Percentiles rank a stretch among this genome's conserved stretches.
phyloP scores from a whole-genome alignment of 371 early-diverging fungal genomes.

The Conidiobolus incongruus region DNA sequence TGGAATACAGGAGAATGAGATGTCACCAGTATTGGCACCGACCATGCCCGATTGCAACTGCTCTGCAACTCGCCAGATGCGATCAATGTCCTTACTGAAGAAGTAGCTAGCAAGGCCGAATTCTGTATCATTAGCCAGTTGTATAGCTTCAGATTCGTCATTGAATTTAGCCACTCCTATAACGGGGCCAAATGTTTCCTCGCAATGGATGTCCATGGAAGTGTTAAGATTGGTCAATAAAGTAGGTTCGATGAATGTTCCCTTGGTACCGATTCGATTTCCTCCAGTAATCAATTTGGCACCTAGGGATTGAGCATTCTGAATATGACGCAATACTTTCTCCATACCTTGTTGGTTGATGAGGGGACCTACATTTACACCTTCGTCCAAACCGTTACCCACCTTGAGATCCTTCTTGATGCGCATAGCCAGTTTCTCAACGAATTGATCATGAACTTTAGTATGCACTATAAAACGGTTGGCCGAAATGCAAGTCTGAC shows the following conservation, averaged over 20 bases:
- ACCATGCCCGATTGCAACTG: constrained; percentile 73
- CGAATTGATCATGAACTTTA: constrained; percentile 44
- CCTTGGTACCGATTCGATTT: constrained; percentile 11
- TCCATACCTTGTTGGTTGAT: constrained; percentile 39
- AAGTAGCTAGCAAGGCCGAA: constrained; percentile 73
- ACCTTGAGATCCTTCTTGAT: constrained; percentile 29
- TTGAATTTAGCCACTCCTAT: constrained; percentile 37
- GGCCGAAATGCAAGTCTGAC: constrained; percentile 69
- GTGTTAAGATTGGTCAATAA: constrained; percentile 31
- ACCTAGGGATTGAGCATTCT: constrained; percentile 43
- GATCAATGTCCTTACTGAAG: constrained; percentile 43
- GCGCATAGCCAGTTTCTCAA: constrained; percentile 17
- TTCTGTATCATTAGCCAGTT: constrained; percentile 40
- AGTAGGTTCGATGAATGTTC: constrained; percentile 49
- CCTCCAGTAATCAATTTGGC: constrained; percentile 35
- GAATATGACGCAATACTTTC: constrained; percentile 42
- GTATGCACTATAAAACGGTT: constrained; percentile 75
- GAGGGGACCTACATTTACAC: constrained; percentile 53
- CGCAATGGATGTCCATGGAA: constrained; percentile 31
- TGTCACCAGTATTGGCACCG: constrained; percentile 54
- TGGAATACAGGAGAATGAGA: constrained; percentile 37
- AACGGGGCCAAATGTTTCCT: constrained; percentile 68
- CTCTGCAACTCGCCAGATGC: constrained; percentile 63
- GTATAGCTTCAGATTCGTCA: constrained; percentile 44
- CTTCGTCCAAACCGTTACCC: constrained; percentile 46